Base-by-base conservation (phyloP, 2,329 filamentous ascomycete genomes). In the Gaeumannomyces tritici region DNA sequence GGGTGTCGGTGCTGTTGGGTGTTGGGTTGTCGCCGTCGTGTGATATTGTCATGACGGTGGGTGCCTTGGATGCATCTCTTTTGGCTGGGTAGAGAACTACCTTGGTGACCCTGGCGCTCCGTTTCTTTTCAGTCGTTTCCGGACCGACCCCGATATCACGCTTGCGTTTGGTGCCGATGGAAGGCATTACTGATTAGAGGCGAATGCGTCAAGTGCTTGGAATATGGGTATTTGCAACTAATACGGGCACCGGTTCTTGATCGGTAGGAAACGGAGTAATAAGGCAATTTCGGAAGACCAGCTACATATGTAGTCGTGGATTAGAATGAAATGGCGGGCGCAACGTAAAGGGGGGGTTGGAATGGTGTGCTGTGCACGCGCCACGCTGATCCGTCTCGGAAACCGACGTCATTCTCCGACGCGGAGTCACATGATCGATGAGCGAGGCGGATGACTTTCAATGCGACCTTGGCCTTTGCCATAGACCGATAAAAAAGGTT, bases 161-260 rank as follows among this genome's bases (percentile, higher is more conserved):
- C 21, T 51, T 51, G 42, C 42, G 42, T n/a, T 51, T 51, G 12
- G n/a, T 13, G 11, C 42, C 21, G 7, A 51, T n/a, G 42, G 42
- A 5, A 21, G 42, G n/a, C 42, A 51, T 51, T 18, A 21, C n/a
- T 7, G 42, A 51, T n/a, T 7, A n/a, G 21, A 7, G 42, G 21
- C 21, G 1, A n/a, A n/a, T 4, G 7, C 1, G 5, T n/a, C 3
- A 9, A 2, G 5, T n/a, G 42, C 3, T n/a, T 9, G 21, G 21
- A 9, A 51, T n/a, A 15, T n/a, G 21, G 7, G 42, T n/a, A 9
- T 51, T n/a, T 9, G 18, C n/a, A 2, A 18, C 2, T 7, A n/a
- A n/a, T n/a, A n/a, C 2, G 42, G 33, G 33, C 13, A 15, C 42
- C 1, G 18, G 18, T 21, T n/a, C n/a, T n/a, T n/a, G n/a, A n/a